Base-by-base conservation (phyloP, 2,329 filamentous ascomycete species). In the Akanthomyces uredinophilus region DNA sequence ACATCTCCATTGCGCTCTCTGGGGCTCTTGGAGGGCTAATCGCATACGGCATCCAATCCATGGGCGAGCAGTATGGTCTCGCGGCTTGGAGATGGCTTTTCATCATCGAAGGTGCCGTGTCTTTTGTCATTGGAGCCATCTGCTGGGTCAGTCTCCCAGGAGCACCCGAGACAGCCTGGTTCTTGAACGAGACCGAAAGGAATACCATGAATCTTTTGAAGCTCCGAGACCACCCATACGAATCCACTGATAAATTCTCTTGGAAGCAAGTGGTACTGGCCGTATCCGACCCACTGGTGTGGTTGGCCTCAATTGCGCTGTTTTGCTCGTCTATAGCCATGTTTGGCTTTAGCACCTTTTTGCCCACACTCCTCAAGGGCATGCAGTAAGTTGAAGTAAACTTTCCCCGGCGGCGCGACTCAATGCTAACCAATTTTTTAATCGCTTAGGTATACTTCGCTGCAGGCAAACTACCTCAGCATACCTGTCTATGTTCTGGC, bases 61-160 rank as follows among this genome's bases (percentile, higher is more conserved):
- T 83, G 63, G 79, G 82, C 14, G 77, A 75, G 1, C 70, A 69
- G 1, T 74, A 73, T 32, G 80, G 80, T 0, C 70, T 83, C 1
- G 71, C 72, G 1, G 80, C 81, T 1, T 83, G 81, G 81, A 66
- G 79, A 58, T 83, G 80, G 81, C 69, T 81, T 0, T 83, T 83
- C 62, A 79, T 81, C 39, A 71, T 78, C 0, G 79, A 81, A 61
- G 77, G 78, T 2, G 63, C 72, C 1, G 66, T 75, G 2, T 75
- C 76, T 2, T 58, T 76, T 0, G 63, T 67, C 4, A 61, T 75
- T 11, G 69, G 71, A 1, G 65, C 68, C 24, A 58, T 64, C 4
- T 69, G 69, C 35, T 75, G 76, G 70, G 73, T 74, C 62, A 75
- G 79, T 65, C 75, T 83, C 4, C 77, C 77, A 0, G 78, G 79